Evolutionary conservation across 495 filamentous ascomycete genomes (phyloP).

Genomic region (Aspergillus nidulans): DNA sequence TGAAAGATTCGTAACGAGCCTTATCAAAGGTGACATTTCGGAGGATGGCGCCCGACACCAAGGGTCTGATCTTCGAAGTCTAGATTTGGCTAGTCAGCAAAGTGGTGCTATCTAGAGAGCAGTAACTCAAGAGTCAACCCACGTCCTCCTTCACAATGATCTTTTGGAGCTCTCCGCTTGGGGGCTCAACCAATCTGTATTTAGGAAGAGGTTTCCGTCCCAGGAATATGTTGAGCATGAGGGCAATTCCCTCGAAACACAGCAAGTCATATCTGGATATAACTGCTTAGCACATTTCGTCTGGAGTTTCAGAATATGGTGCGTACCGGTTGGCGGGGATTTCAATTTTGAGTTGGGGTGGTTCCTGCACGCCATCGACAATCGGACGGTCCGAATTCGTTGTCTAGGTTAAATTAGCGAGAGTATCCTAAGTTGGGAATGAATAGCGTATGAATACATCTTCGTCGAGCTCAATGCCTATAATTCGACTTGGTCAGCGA

Average conservation of each 20-base stretch:
- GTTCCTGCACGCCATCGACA: conserved; percentile 74
- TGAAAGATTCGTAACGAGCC: conserved; percentile 93
- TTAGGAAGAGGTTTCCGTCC: conserved; percentile 69
- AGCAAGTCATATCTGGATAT: conserved; percentile 85
- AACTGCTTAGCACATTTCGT: conserved; percentile 20
- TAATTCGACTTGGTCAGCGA: conserved; percentile 29
- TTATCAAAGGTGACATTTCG: conserved; percentile 88
- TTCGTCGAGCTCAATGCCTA: conserved; percentile 92
- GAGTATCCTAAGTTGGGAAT: background rate
- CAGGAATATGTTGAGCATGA: conserved; percentile 94
- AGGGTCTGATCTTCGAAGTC: conserved; percentile 76
- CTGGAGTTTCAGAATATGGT: background rate
- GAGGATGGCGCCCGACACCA: conserved; percentile 81
- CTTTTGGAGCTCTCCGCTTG: conserved; percentile 67
- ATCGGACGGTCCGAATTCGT: conserved; percentile 68
- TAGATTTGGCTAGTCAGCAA: conserved; percentile 24
- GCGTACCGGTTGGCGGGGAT: conserved; percentile 86
- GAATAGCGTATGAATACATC: conserved; percentile 50
- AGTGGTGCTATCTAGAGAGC: background rate
- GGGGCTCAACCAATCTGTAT: conserved; percentile 66
- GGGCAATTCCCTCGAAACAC: conserved; percentile 93
- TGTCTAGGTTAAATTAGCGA: conserved; percentile 47
- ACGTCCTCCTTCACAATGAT: conserved; percentile 74
- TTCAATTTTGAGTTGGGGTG: conserved; percentile 94
- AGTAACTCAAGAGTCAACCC: conserved; percentile 14